Conservation (phyloP, 371 early-diverging fungal species). For the Mucor irregularis region DNA sequence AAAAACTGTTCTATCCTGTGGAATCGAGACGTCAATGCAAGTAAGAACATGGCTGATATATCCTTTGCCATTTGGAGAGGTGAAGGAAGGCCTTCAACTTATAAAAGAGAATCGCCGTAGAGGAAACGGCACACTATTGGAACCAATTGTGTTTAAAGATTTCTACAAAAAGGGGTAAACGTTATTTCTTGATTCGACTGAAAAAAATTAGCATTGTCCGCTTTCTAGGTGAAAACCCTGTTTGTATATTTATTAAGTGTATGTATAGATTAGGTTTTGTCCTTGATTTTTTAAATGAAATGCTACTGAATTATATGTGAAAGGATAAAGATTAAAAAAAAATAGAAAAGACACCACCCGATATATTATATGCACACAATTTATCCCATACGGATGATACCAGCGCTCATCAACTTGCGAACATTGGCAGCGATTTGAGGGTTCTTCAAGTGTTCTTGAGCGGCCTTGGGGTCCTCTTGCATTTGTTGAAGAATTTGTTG, state of each 20-base stretch:
- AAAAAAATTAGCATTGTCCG: too few relatives aligned
- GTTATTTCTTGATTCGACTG: too few relatives aligned
- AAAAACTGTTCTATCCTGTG: constrained; percentile 5
- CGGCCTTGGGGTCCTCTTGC: constrained; percentile 93
- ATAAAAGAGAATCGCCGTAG: constrained; percentile 4
- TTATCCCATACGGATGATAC: constrained; percentile 75
- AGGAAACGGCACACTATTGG: neutral
- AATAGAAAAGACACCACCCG: too few relatives aligned
- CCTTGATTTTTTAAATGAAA: too few relatives aligned
- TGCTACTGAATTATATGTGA: neutral
- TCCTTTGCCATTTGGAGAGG: neutral
- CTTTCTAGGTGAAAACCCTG: too few relatives aligned
- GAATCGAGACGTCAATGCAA: constrained; percentile 14
- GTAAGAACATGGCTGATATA: constrained; percentile 10
- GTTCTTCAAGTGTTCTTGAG: constrained; percentile 90
- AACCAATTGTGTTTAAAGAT: too few relatives aligned
- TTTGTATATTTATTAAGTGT: too few relatives aligned
- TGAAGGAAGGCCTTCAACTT: neutral
- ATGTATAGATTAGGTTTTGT: too few relatives aligned
- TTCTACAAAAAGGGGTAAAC: too few relatives aligned
- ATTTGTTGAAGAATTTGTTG: constrained; percentile 95
- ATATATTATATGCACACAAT: too few relatives aligned
- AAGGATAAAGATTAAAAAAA: neutral
- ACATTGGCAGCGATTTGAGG: constrained; percentile 93
- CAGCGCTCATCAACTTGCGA: constrained; percentile 90